A percentile compares a stretch with the other conserved stretches of the same genome.
These are phyloP conservation scores for Begonia loranthoides DNA, from an alignment of 306 rosid species.

Conservation along the genomic window DNA sequence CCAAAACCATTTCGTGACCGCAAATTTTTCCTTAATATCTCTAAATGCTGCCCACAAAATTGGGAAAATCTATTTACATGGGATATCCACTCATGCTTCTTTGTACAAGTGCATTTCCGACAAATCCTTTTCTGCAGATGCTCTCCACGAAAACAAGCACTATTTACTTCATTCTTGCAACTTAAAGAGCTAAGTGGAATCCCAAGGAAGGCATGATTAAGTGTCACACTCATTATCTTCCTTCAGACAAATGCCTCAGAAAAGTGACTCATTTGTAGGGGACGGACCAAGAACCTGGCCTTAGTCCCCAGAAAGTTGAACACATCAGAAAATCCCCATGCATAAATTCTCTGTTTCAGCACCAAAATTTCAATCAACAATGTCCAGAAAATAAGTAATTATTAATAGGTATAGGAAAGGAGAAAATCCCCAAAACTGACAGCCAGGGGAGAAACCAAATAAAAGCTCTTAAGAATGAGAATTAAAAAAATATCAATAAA, in stretches of 20 bases:
- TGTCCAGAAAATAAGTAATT: not conserved
- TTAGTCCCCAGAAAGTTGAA: slow-evolving; percentile 31
- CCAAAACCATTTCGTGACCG: slow-evolving; percentile 28
- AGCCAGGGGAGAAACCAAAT: not conserved
- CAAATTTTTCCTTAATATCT: slow-evolving; percentile 33
- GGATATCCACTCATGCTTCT: slow-evolving; percentile 29
- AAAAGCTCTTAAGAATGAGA: not conserved
- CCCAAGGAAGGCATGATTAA: slow-evolving; percentile 45
- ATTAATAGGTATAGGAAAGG: not conserved
- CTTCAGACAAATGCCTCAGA: slow-evolving; percentile 14
- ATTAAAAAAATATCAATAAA: not conserved
- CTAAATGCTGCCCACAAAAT: slow-evolving; percentile 49
- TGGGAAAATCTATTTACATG: slow-evolving; percentile 41
- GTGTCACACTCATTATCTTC: slow-evolving; percentile 43
- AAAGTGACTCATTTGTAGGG: slow-evolving; percentile 25
- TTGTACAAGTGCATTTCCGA: slow-evolving; percentile 29
- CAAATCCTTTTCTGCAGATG: slow-evolving; percentile 17
- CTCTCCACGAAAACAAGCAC: slow-evolving; percentile 22
- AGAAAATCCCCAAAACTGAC: not conserved
- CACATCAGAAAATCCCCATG: slow-evolving; percentile 6
- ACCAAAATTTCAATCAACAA: slow-evolving; percentile 4
- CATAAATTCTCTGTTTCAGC: slow-evolving; percentile 15
- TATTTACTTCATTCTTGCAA: slow-evolving; percentile 17
- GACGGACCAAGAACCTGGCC: slow-evolving; percentile 52
- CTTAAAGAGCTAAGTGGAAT: slow-evolving; percentile 29